Conservation (phyloP, 169 alveolate genomes). For the Amoebophrya sp. region DNA sequence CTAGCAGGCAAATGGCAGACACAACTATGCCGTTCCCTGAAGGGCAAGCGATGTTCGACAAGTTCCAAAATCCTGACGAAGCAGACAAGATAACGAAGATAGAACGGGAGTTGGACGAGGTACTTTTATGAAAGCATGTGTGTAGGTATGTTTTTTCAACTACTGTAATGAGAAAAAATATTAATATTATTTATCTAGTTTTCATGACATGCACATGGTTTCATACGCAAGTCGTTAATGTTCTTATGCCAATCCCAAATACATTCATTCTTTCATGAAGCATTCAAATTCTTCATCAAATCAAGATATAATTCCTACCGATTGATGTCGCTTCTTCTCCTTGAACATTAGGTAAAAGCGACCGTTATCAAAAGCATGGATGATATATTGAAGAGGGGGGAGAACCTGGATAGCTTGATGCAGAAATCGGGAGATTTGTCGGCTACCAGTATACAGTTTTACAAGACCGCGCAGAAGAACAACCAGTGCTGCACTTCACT, state of each 20-base stretch:
- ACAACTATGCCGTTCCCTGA: constrained; percentile 58
- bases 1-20: constrained; percentile 50
- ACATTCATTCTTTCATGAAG: too few species aligned
- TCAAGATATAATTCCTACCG: too few species aligned
- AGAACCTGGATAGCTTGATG: constrained; percentile 83
- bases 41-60: constrained; percentile 66
- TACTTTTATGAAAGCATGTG: constrained; percentile 55
- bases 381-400: constrained; percentile 85
- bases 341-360: constrained; percentile 3
- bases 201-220: too few species aligned
- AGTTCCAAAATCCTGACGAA: constrained; percentile 82
- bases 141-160: too few species aligned
- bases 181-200: too few species aligned
- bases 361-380: constrained; percentile 43
- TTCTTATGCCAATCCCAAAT: too few species aligned
- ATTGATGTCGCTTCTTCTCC: too few species aligned
- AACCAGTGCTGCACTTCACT: constrained; percentile 91
- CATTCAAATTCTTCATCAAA: too few species aligned
- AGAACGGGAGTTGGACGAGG: constrained; percentile 84
- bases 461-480: constrained; percentile 77
- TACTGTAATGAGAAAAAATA: too few species aligned
- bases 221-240: too few species aligned
- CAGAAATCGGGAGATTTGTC: constrained; percentile 76
- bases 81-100: constrained; percentile 82
- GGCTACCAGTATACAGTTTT: constrained; percentile 61